Base-by-base conservation (phyloP, 2,329 filamentous ascomycete genomes). In the Ploettnerulaceae sp. region DNA sequence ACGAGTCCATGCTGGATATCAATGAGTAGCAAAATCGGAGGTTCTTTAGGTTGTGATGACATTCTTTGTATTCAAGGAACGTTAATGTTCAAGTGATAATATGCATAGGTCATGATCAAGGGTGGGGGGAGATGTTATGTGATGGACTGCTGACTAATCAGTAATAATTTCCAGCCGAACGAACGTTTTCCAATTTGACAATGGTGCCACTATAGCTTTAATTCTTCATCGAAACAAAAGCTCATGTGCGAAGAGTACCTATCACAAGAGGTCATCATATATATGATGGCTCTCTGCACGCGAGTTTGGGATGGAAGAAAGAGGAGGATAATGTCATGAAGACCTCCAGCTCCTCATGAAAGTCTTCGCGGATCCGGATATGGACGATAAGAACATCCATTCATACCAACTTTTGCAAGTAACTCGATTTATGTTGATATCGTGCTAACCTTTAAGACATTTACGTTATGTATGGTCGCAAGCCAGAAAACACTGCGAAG, bases 191-290 rank as follows among this genome's bases (percentile, higher is more conserved):
- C n/a, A n/a, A n/a, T n/a, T n/a, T n/a, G n/a, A n/a, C n/a, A n/a
- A n/a, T n/a, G n/a, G n/a, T n/a, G n/a, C n/a, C n/a, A n/a, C n/a
- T n/a, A n/a, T n/a, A n/a, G n/a, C n/a, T n/a, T n/a, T n/a, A n/a
- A n/a, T n/a, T n/a, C n/a, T n/a, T n/a, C n/a, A n/a, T n/a, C n/a
- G n/a, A n/a, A n/a, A n/a, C n/a, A n/a, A n/a, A n/a, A n/a, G 67
- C 2, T 61, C 64, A n/a, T 72, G 69, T 69, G 61, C 62, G 26
- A 59, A 52, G 6, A 66, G 69, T 47, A 50, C 54, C 18, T 61
- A 59, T 44, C 47, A 67, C 35, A 70, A 70, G 53, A 34, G 15
- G 12, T n/a, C n/a, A n/a, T n/a, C n/a, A n/a, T n/a, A n/a, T n/a
- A n/a, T 11, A 24, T 24, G 11, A 33, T 36, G 34, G 44, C 25